phyloP scores from a whole-genome alignment of 768 basidiomycete genomes.

The Psilocybe tampanensis region DNA sequence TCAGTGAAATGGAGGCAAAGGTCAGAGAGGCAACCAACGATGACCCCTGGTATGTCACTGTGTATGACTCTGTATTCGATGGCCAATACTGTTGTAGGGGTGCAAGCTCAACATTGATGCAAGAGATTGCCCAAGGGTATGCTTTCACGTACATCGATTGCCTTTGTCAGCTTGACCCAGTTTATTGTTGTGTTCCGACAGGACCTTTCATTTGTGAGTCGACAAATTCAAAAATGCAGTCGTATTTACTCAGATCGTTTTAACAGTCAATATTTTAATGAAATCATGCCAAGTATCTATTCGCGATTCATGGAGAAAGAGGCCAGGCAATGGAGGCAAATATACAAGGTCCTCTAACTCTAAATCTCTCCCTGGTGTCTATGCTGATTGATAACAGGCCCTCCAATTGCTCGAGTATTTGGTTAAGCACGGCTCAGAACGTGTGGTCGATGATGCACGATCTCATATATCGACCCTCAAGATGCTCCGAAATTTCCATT shows the following conservation, averaged over 20 bases:
- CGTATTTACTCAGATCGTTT: slow-evolving; percentile 9
- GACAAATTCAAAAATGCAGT: neutral
- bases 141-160: neutral
- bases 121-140: slow-evolving; percentile 96
- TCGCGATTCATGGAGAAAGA: slow-evolving; percentile 97
- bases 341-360: slow-evolving; percentile 80
- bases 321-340: slow-evolving; percentile 97
- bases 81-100: slow-evolving; percentile 60
- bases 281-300: slow-evolving; percentile 98
- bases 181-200: slow-evolving; percentile 26
- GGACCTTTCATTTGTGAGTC: slow-evolving; percentile 96
- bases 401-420: slow-evolving; percentile 94
- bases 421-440: slow-evolving; percentile 95
- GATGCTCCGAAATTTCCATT: slow-evolving; percentile 97
- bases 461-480: slow-evolving; percentile 95
- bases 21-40: slow-evolving; percentile 97
- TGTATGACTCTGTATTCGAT: neutral
- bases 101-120: slow-evolving; percentile 96
- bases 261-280: slow-evolving; percentile 93
- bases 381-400: slow-evolving; percentile 49
- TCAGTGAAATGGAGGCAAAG: slow-evolving; percentile 97
- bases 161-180: neutral
- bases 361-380: neutral
- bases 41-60: slow-evolving; percentile 86
- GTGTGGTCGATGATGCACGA: slow-evolving; percentile 96